Evolutionary conservation across 192 early-diverging fungal species (phyloP), one percentile per base, ranked within the genome.

Genomic region (Coemansia asiatica): DNA sequence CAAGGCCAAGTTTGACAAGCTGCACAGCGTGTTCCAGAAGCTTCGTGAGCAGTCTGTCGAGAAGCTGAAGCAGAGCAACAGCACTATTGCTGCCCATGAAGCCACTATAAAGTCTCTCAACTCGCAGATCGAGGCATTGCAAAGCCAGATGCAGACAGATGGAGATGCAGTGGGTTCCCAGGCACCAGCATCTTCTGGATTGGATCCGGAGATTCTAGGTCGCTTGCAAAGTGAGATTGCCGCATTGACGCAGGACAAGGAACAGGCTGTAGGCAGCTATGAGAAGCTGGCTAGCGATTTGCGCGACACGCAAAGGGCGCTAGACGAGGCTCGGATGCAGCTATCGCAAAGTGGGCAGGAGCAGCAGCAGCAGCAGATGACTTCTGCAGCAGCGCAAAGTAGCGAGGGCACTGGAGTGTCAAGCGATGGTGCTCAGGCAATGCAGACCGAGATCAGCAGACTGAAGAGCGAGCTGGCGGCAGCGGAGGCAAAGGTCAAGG

Each of bases 401-500:
- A 58, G 68, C 8, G 72, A 48, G 16, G 71, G 56, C 6, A 46
- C 67, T 2, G 67, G n/a, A 55, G n/a, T n/a, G n/a, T 55, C 53
- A 27, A 55, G 53, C 53, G 18, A 50, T 22, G 22, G n/a, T n/a
- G 12, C 66, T 7, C 67, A 69, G 28, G 48, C 53, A 16, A 53
- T 53, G 35, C 55, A 51, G 10, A 70, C 47, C 4, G 69, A 79
- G 31, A 27, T 76, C 9, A 77, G 75, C 36, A 70, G 76, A 38
- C 85, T 94, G 22, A 83, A 88, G 63, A 67, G 83, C 15, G 68
- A 83, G 28, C 51, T 86, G 18, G 73, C 73, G 5, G 72, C 66
- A 9, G 56, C 77, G 10, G 72, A 77, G 49, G 71, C 75, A 28
- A 72, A 69, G 56, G 70, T 82, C 31, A 61, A 65, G 22, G 50